Evolutionary conservation across 2,329 filamentous ascomycete species (phyloP).

Genomic region (Neofusicoccum umdonicola): DNA sequence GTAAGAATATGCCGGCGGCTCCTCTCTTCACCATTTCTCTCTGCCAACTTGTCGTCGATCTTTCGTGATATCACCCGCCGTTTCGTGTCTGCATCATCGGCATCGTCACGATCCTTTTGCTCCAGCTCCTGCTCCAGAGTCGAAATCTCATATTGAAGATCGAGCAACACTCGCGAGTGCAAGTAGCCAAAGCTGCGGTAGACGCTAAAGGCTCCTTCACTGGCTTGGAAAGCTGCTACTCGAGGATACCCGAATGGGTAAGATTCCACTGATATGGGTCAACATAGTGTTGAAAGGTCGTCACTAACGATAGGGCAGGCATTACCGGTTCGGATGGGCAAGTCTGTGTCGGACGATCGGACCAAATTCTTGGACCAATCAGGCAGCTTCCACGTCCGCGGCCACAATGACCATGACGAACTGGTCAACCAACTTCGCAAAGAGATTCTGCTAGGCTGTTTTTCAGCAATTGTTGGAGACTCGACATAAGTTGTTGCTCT

Average conservation of each 20-base stretch:
- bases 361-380: too few relatives aligned
- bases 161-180: constrained; percentile 32
- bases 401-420: too few relatives aligned
- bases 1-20: constrained; percentile 27
- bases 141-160: constrained; percentile 35
- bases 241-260: constrained; percentile 32
- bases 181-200: constrained; percentile 36
- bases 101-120: constrained; percentile 29
- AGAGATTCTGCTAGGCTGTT: too few relatives aligned
- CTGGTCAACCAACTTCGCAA: too few relatives aligned
- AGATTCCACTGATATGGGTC: constrained; percentile 23
- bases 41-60: neutral
- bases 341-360: too few relatives aligned
- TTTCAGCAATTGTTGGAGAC: too few relatives aligned
- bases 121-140: constrained; percentile 29
- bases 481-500: too few relatives aligned
- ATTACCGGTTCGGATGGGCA: too few relatives aligned
- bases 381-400: too few relatives aligned
- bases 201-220: constrained; percentile 34
- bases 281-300: neutral
- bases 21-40: neutral
- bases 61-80: neutral
- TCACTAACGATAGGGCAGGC: too few relatives aligned
- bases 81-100: neutral
- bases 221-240: constrained; percentile 34